Evolutionary conservation across 2,329 filamentous ascomycete genomes (phyloP), one percentile per base, ranked within the genome.

Genomic region (Claviceps paspali): DNA sequence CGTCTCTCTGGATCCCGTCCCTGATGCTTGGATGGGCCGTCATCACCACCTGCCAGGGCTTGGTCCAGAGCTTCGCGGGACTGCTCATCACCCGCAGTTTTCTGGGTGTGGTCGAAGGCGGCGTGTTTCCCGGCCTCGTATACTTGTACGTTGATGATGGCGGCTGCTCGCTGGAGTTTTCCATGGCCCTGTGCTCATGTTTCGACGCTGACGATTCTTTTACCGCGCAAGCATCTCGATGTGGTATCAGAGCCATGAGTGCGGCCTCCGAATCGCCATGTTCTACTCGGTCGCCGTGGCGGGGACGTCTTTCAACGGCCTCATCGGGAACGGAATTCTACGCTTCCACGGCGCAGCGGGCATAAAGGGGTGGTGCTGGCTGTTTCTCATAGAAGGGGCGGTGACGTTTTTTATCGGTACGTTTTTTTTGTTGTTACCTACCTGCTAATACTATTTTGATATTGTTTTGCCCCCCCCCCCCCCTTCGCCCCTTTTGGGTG

Each of bases 351-450:
- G 68, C 2, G 46, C 60, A 6, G 56, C 71, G 3, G 54, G 56
- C 19, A 67, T 72, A 10, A 53, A 57, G 35, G 80, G 79, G 1
- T 88, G 82, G 82, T 65, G 72, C 2, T 86, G 80, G 82, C 85
- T 88, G 36, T 88, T 88, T 53, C 80, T 86, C 41, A 60, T 84
- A 3, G 77, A 82, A 52, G 70, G 70, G 22, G 41, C 69, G 15
- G 47, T 63, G 17, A 70, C 67, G 5, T 52, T 71, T 4, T 2
- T 64, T 23, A 58, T 69, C 29, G 52, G 53, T 50, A 46, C 23
- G 46, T 45, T 34, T n/a, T n/a, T n/a, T n/a, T n/a, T n/a, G n/a
- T n/a, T n/a, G n/a, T n/a, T n/a, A n/a, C n/a, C n/a, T n/a, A n/a
- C n/a, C n/a, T n/a, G n/a, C n/a, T n/a, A n/a, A n/a, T n/a, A n/a